Evolutionary conservation across 306 rosid genomes (phyloP), one percentile per base, ranked within the genome.

Genomic region (Vigna reflexopilosa): DNA sequence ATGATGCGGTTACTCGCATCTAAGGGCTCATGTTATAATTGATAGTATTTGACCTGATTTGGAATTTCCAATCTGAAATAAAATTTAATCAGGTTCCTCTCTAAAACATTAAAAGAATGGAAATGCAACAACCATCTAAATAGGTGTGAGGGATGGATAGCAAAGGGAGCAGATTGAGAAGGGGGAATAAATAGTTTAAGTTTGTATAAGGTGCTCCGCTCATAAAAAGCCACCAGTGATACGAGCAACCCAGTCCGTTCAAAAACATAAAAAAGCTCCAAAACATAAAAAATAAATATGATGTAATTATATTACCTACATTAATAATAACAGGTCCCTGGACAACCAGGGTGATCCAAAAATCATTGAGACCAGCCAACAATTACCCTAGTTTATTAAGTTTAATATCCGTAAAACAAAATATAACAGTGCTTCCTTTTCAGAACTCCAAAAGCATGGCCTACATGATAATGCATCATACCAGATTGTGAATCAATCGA

Each of bases 391-490:
- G 32, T 54, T 40, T 28, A 12, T 28, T 26, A 68, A 45, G 28
- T 32, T 47, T 48, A 19, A 63, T 52, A 59, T 34, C 50, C 4
- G 2, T 44, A 28, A 19, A 14, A 42, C 51, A 12, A 50, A 38
- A 12, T 32, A 19, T 17, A 73, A 42, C 52, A 42, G 34, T 55
- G 44, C 56, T 38, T 73, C 69, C 69, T 40, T 51, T 61, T 17
- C 71, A 61, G 20, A 68, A 79, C 65, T 61, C 47, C 30, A 22
- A 38, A 61, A 58, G 12, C 47, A 79, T 49, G 42, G 36, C 66
- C 54, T 72, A 80, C 26, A 26, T 26, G 30, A 68, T 5, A 73
- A 28, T 13, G 14, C 57, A 9, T 50, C 30, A 40, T 68, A 58
- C 72, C 71, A 48, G 20, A 56, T 17, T 8, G 19, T 42, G 72